phyloP scores from a whole-genome alignment of 2,329 filamentous ascomycete genomes.

The Fusarium sp. region DNA sequence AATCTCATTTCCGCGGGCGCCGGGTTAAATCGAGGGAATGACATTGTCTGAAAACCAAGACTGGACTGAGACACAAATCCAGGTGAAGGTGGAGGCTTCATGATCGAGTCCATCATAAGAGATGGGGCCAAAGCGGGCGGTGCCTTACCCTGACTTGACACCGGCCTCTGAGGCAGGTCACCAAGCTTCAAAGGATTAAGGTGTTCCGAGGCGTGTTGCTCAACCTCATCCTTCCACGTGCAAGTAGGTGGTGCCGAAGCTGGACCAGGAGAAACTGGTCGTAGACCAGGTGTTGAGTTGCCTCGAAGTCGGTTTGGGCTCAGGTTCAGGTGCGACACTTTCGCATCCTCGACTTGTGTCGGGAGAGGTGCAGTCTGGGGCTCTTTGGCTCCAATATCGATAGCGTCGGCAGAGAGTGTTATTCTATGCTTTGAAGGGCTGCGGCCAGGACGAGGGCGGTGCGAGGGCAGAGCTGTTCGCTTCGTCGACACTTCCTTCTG shows the following conservation, averaged over 20 bases:
- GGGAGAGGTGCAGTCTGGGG: slow-evolving; percentile 73
- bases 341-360: slow-evolving; percentile 62
- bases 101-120: slow-evolving; percentile 43
- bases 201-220: slow-evolving; percentile 54
- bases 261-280: slow-evolving; percentile 70
- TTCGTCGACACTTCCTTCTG: slow-evolving; percentile 72
- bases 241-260: slow-evolving; percentile 76
- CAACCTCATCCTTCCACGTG: slow-evolving; percentile 66
- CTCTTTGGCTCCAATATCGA: slow-evolving; percentile 65
- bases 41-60: slow-evolving; percentile 60
- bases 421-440: slow-evolving; percentile 72
- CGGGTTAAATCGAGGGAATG: slow-evolving; percentile 45
- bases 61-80: slow-evolving; percentile 57
- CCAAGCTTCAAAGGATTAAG: slow-evolving; percentile 38
- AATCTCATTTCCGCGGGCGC: slow-evolving; percentile 23
- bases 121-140: slow-evolving; percentile 27
- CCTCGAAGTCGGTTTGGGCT: slow-evolving; percentile 64
- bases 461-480: slow-evolving; percentile 61
- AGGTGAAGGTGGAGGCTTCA: slow-evolving; percentile 61
- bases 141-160: slow-evolving; percentile 49
- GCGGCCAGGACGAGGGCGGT: slow-evolving; percentile 64
- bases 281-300: slow-evolving; percentile 65
- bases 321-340: slow-evolving; percentile 55
- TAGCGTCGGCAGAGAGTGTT: slow-evolving; percentile 71
- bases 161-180: slow-evolving; percentile 54